Evolutionary conservation across 306 rosid genomes (phyloP).

Genomic region (Lupinus albus): DNA sequence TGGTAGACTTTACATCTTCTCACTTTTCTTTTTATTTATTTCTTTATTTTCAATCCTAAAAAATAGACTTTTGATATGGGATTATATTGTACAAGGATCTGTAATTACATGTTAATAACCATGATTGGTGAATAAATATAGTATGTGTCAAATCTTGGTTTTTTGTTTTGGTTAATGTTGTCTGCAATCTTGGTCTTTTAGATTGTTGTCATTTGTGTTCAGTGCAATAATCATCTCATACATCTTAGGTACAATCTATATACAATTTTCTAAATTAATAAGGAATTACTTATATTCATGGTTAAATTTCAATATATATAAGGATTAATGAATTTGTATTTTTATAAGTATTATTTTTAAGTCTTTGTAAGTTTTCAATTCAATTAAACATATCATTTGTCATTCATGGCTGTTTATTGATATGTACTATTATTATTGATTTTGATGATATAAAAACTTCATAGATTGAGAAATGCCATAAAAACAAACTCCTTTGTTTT

Average conservation of each 20-base stretch:
- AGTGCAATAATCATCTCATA: background rate
- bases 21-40: background rate
- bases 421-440: no score
- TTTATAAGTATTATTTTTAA: no score
- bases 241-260: background rate
- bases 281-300: no score
- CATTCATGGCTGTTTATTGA: no score
- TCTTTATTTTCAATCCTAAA: background rate
- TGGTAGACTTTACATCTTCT: conserved; percentile 41
- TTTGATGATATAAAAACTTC: no score
- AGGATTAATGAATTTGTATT: no score
- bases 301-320: no score
- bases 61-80: conserved; percentile 4
- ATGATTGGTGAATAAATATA: conserved; percentile 4
- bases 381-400: no score
- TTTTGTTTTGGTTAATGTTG: conserved; percentile 16
- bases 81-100: conserved; percentile 4
- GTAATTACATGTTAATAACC: background rate
- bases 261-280: no score
- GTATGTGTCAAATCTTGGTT: background rate
- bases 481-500: no score
- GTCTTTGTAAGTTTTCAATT: no score
- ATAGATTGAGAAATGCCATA: no score
- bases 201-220: conserved; percentile 14
- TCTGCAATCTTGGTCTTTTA: conserved; percentile 1